These are phyloP conservation scores for Chloris gayana DNA, from an alignment of 176 grass and related monocot genomes.

Conservation along the genomic window DNA sequence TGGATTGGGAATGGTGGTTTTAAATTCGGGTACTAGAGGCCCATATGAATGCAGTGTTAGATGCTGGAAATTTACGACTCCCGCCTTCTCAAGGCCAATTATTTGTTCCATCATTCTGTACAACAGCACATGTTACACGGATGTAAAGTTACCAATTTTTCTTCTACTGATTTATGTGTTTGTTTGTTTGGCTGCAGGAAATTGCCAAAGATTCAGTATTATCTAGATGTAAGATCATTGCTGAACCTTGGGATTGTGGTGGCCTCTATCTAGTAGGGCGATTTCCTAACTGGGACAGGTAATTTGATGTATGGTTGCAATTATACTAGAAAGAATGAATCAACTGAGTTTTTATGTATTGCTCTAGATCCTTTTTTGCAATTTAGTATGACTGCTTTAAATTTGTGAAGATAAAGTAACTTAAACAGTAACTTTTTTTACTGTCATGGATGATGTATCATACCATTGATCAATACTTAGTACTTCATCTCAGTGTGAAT, in stretches of 20 bases:
- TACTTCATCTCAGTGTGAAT: neutral
- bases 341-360: neutral
- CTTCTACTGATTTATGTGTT: constrained; percentile 18
- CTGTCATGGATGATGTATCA: constrained; percentile 7
- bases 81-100: constrained; percentile 3
- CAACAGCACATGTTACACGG: neutral
- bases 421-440: constrained; percentile 1
- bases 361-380: neutral
- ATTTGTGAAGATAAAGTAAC: constrained; percentile 28
- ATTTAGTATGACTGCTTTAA: constrained; percentile 1
- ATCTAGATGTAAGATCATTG: constrained; percentile 99
- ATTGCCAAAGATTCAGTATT: constrained; percentile 91
- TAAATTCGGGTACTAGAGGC: neutral
- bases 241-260: constrained; percentile 98
- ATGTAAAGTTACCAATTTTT: neutral
- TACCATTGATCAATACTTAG: neutral
- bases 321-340: neutral
- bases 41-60: constrained; percentile 4
- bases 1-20: neutral
- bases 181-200: constrained; percentile 55
- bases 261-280: constrained; percentile 95
- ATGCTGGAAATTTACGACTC: neutral
- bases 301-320: constrained; percentile 30
- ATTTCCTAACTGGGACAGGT: constrained; percentile 99
- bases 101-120: neutral